Evolutionary conservation across 495 filamentous ascomycete genomes (phyloP), one percentile per base, ranked within the genome.

Genomic region (Pseudomonodictys pantanalensis): DNA sequence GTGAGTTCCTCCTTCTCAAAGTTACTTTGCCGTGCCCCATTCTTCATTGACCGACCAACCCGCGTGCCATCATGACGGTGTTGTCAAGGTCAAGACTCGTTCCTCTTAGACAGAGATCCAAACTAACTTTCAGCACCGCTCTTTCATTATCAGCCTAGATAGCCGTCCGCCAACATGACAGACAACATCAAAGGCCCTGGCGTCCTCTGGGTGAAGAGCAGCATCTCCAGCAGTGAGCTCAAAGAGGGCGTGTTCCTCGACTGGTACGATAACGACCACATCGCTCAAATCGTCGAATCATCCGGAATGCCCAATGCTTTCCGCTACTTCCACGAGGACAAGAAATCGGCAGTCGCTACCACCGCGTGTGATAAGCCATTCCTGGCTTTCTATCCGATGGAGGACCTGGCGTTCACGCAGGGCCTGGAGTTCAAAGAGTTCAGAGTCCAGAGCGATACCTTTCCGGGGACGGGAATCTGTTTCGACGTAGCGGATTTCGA

Each of bases 251-350:
- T 33, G 15, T 66, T 60, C 59, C 29, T 67, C 17, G 65, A 69
- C 45, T 71, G 68, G 68, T 71, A 71, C 56, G 60, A 66, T 28
- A 51, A 69, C 3, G 67, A 68, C 54, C 67, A 69, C 53, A 72
- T 72, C 33, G 51, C 68, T 6, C 70, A 71, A 32, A 65, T 71
- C 15, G 45, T 73, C 15, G 51, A 58, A 17, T 70, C 68, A 12
- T 49, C 52, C 1, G 70, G 62, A 9, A 67, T 74, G 12, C 54
- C 67, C 2, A 58, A 66, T 18, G 67, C 69, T 12, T 55, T 65
- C 35, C 69, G 67, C 10, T 71, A 60, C 33, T 57, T 56, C 24
- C 45, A 66, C 29, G 53, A 60, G 17, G 59, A 68, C 10, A 45
- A 49, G n/a, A 59, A 42, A 22, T 48, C 46, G 7, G 39, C 60